Evolutionary conservation across 805 yeast species (phyloP), one percentile per base, ranked within the genome.

Genomic region (Scheffersomyces amazonensis): DNA sequence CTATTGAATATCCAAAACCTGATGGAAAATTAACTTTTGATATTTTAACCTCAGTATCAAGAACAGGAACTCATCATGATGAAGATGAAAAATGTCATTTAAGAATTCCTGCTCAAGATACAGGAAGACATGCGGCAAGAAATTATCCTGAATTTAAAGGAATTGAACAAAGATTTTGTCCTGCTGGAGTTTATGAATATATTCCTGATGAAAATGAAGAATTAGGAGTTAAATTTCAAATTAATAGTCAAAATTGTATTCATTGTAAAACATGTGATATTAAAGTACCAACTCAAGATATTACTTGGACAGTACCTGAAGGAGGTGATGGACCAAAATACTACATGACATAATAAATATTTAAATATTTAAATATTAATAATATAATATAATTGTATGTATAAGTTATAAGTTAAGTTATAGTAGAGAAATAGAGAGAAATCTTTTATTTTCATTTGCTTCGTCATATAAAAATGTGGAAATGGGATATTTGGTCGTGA

Each of bases 241-340:
- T 93, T 64, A 93, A 93, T 66, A 79, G 96, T 16, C 99, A 93
- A 66, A 93, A 93, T 64, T 93, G 99, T 70, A 90, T 93, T 48
- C 99, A 93, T 63, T 93, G 99, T 70, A 93, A 93, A 65, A 91
- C 98, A 2, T 91, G 99, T 71, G 99, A 93, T 64, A 93, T 93
- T 61, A 93, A 93, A 64, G 95, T 84, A 8, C 99, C 99, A 6
- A 74, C 87, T 1, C 96, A 91, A 64, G 96, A 90, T 56, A 93
- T 93, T 45, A 75, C 78, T 56, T 93, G 99, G 99, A 78, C 81
- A 10, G 96, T 88, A n/a, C 99, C 99, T 6, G 98, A 93, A 69
- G 98, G 99, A 44, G 97, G 98, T 21, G 99, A 86, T 60, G 99
- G 99, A 11, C 99, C 99, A 40, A 93, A 93, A 62, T 93, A 93